Evolutionary conservation across 1,284 basidiomycete species (phyloP).

Genomic region (Pholiota adiposa): DNA sequence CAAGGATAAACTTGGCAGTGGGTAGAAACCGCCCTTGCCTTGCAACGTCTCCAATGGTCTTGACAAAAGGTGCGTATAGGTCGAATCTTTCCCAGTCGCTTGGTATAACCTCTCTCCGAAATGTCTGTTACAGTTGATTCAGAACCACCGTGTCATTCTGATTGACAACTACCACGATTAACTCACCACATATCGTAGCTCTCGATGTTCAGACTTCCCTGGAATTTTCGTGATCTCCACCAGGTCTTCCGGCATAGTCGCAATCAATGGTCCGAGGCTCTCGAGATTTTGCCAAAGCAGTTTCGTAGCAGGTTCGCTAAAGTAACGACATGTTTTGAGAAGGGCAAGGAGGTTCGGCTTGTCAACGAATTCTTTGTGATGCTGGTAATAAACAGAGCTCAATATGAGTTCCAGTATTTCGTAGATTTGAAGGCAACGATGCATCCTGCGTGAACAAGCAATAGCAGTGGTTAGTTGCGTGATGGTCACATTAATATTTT

Average conservation of each 20-base stretch:
- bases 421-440: constrained; percentile 13
- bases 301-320: constrained; percentile 9
- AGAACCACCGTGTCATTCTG: too few relatives aligned
- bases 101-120: neutral
- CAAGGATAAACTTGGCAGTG: neutral
- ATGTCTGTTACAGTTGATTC: neutral
- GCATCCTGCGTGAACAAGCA: constrained; percentile 2
- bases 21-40: neutral
- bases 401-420: constrained; percentile 17
- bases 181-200: too few relatives aligned
- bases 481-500: too few relatives aligned
- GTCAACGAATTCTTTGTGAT: neutral
- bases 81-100: neutral
- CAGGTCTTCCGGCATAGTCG: constrained; percentile 18
- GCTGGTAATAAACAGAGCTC: neutral
- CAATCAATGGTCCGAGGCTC: constrained; percentile 12
- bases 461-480: too few relatives aligned
- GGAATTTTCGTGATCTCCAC: neutral
- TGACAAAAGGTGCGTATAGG: neutral
- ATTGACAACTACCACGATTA: too few relatives aligned
- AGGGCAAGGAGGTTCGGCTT: constrained; percentile 9
- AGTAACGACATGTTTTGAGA: constrained; percentile 15
- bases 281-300: constrained; percentile 16
- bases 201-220: too few relatives aligned
- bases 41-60: neutral